Evolutionary conservation across 768 basidiomycete genomes (phyloP).

Genomic region (Mycena pura): DNA sequence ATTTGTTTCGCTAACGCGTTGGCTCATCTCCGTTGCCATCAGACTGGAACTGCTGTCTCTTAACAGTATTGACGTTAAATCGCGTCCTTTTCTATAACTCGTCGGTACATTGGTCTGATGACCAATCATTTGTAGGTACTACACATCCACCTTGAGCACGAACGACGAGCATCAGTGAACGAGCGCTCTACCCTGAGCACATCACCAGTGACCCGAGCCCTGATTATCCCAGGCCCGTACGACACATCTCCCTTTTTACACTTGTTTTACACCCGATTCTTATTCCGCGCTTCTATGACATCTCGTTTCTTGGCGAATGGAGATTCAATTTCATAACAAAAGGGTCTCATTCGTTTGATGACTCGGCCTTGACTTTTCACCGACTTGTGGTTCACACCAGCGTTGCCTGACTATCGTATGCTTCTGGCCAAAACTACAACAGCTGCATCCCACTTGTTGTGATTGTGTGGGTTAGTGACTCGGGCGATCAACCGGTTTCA

Average conservation of each 20-base stretch:
- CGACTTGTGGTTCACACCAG: neutral
- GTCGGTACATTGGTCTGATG: too few relatives aligned
- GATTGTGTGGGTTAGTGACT: neutral
- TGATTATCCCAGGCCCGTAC: too few relatives aligned
- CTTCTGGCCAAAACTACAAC: neutral
- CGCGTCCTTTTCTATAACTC: constrained; percentile 47
- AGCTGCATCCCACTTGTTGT: constrained; percentile 5
- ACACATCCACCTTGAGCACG: too few relatives aligned
- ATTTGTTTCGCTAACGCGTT: neutral
- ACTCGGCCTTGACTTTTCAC: neutral
- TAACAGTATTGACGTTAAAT: constrained; percentile 45
- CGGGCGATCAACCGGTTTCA: neutral
- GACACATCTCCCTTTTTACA: constrained; percentile 16
- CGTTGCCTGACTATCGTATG: neutral
- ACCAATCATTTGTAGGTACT: too few relatives aligned
- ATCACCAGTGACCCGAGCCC: too few relatives aligned
- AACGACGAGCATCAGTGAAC: too few relatives aligned
- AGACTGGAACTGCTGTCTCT: constrained; percentile 56
- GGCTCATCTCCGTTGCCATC: constrained; percentile 20
- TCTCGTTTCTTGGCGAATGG: neutral
- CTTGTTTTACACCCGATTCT: constrained; percentile 11
- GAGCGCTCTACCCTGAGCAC: too few relatives aligned
- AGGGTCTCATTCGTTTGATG: constrained; percentile 26
- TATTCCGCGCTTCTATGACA: constrained; percentile 10
- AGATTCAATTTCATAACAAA: constrained; percentile 13